Evolutionary conservation across 2,329 filamentous ascomycete species (phyloP).

Genomic region (Colletotrichum sp.): DNA sequence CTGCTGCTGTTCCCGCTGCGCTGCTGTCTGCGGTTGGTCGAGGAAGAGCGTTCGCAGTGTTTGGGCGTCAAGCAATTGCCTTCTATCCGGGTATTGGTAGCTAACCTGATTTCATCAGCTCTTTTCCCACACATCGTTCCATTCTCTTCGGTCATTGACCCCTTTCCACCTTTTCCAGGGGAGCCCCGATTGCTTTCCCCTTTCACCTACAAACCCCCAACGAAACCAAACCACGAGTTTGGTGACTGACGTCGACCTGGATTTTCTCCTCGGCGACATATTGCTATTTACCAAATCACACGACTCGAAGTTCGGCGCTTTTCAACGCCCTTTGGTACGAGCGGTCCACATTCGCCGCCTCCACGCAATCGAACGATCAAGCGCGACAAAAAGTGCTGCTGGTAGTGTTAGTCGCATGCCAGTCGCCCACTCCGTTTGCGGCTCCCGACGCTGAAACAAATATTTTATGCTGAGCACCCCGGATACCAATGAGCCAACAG

Average conservation of each 20-base stretch:
- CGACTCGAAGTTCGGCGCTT: background rate
- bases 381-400: slow-evolving; percentile 7
- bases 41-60: background rate
- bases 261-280: background rate
- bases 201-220: background rate
- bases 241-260: background rate
- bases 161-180: slow-evolving; percentile 9
- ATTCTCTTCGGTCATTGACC: background rate
- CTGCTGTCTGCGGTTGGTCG: background rate
- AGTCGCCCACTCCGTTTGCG: slow-evolving; percentile 5
- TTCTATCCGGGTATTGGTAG: background rate
- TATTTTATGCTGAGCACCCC: slow-evolving; percentile 13
- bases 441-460: slow-evolving; percentile 14
- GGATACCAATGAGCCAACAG: slow-evolving; percentile 37
- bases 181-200: background rate
- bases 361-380: background rate
- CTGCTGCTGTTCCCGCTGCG: background rate
- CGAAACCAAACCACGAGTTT: background rate
- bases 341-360: background rate
- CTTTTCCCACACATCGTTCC: background rate
- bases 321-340: background rate
- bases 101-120: slow-evolving; percentile 9
- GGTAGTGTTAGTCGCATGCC: background rate
- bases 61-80: slow-evolving; percentile 1
- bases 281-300: background rate